Conservation (phyloP, 495 filamentous ascomycete genomes). For the Filosporella fistucella region DNA sequence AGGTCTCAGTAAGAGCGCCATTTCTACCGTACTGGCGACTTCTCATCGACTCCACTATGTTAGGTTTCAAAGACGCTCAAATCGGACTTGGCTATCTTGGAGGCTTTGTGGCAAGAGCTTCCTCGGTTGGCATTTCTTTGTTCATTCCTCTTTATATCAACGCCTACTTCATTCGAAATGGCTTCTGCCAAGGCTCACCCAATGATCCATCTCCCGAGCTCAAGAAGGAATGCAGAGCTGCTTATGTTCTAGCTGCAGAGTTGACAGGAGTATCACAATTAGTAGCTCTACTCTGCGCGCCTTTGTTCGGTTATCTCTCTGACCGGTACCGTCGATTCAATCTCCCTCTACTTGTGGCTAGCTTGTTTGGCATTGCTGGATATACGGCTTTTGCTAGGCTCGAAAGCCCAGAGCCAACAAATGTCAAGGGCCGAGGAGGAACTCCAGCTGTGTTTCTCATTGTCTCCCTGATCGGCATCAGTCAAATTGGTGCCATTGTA, state of each 20-base stretch:
- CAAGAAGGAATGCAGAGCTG: conserved; percentile 73
- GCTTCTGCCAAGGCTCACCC: conserved; percentile 64
- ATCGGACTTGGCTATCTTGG: conserved; percentile 88
- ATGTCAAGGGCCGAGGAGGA: conserved; percentile 52
- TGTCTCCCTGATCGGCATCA: conserved; percentile 75
- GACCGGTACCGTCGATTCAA: conserved; percentile 58
- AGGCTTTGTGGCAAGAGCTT: conserved; percentile 91
- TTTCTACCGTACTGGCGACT: conserved; percentile 43
- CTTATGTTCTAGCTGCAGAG: conserved; percentile 79
- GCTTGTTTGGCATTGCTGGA: conserved; percentile 66
- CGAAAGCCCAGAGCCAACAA: conserved; percentile 61
- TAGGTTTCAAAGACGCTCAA: conserved; percentile 70
- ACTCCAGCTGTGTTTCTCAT: conserved; percentile 66
- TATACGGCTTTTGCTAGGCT: conserved; percentile 70
- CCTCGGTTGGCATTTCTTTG: conserved; percentile 90
- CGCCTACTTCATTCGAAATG: conserved; percentile 76
- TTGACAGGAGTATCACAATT: conserved; percentile 87
- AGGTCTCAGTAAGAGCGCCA: neutral
- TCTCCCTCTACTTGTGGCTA: conserved; percentile 66
- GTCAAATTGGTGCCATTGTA: conserved; percentile 93
- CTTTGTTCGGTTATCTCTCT: conserved; percentile 77
- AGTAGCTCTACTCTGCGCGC: conserved; percentile 77
- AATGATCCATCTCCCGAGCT: conserved; percentile 59
- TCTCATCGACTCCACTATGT: conserved; percentile 57
- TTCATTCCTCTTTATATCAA: conserved; percentile 94